phyloP scores from a whole-genome alignment of 805 yeast species.

The Nadsonia fulvescens region DNA sequence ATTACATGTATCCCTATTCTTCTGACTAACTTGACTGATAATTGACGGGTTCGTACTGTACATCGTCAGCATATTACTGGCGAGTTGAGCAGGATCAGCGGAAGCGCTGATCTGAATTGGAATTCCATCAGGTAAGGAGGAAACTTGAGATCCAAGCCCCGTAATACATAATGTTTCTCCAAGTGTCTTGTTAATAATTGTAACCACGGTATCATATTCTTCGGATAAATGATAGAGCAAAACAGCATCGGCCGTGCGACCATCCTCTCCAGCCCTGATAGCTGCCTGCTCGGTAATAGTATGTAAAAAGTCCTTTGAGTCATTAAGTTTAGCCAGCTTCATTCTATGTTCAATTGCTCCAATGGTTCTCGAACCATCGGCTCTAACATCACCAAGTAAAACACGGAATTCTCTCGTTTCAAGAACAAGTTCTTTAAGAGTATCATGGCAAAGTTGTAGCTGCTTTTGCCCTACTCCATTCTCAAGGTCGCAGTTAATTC shows the following conservation, averaged over 20 bases:
- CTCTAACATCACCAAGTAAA: conserved; percentile 67
- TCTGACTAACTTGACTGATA: conserved; percentile 32
- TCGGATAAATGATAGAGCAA: conserved; percentile 74
- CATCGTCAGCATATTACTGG: conserved; percentile 20
- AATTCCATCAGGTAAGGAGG: conserved; percentile 16
- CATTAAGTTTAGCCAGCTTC: conserved; percentile 37
- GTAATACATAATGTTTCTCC: conserved; percentile 54
- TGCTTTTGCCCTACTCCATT: conserved; percentile 22
- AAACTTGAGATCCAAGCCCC: conserved; percentile 33
- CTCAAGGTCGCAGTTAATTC: conserved; percentile 28
- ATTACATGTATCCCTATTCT: conserved; percentile 46
- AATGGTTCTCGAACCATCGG: conserved; percentile 58
- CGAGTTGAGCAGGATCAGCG: conserved; percentile 21
- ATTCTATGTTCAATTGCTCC: conserved; percentile 74
- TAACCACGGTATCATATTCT: conserved; percentile 66
- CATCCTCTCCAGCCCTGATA: conserved; percentile 75
- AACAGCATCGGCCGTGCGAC: conserved; percentile 70
- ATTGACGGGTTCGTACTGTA: conserved; percentile 41
- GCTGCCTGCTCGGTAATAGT: conserved; percentile 77
- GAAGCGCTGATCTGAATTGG: conserved; percentile 16
- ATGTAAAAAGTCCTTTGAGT: conserved; percentile 41
- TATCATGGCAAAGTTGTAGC: conserved; percentile 47
- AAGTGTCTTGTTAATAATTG: conserved; percentile 52
- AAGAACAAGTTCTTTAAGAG: conserved; percentile 66
- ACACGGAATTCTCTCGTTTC: conserved; percentile 72